phyloP scores from a whole-genome alignment of 2,329 filamentous ascomycete species.

The Aspergillus ibericus region DNA sequence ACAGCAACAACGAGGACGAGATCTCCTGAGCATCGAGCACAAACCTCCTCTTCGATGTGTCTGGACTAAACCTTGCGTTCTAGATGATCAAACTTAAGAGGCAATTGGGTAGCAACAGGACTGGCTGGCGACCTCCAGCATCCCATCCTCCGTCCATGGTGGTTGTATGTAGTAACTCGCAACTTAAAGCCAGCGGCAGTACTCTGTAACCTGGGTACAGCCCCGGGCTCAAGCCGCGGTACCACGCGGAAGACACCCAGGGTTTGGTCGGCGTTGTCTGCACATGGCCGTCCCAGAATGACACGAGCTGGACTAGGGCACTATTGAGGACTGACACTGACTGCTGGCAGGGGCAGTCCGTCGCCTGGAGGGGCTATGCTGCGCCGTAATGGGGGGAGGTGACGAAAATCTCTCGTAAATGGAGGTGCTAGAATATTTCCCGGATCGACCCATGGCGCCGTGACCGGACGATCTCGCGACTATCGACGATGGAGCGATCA shows the following conservation, averaged over 20 bases:
- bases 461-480: slow-evolving; percentile 14
- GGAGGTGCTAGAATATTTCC: background rate
- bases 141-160: background rate
- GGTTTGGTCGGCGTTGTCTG: slow-evolving; percentile 13
- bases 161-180: background rate
- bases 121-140: background rate
- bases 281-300: slow-evolving; percentile 7
- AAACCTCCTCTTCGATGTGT: background rate
- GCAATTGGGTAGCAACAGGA: background rate
- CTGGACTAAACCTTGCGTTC: background rate
- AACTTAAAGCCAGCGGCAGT: background rate
- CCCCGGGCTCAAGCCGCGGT: slow-evolving; percentile 14
- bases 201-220: background rate
- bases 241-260: slow-evolving; percentile 23
- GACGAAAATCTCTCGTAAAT: slow-evolving; percentile 1
- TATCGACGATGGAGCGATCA: slow-evolving; percentile 13
- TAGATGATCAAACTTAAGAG: background rate
- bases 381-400: background rate
- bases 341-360: background rate
- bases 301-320: background rate
- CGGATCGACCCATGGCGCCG: slow-evolving; percentile 5
- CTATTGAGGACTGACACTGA: background rate
- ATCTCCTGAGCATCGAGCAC: background rate
- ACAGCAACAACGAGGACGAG: background rate
- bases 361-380: background rate